Evolutionary conservation across 2,329 filamentous ascomycete species (phyloP), one percentile per base, ranked within the genome.

Genomic region (Ophiocordyceps camponoti-saundersi): DNA sequence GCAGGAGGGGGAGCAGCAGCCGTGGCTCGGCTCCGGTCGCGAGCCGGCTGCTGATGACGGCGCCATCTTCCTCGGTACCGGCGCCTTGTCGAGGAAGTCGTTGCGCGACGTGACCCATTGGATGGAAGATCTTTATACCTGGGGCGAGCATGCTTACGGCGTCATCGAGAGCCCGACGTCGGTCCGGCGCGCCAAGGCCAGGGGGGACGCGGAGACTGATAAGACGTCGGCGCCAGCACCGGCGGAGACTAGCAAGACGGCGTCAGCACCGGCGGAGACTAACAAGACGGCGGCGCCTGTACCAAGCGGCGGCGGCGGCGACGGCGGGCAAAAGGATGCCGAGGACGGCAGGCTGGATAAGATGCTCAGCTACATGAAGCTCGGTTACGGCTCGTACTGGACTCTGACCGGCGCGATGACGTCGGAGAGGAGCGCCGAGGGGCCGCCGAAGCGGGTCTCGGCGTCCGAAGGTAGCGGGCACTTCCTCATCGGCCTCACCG

Each of bases 111-210:
- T 95, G 23, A 82, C 83, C 1, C 76, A 82, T 47, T 96, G 90
- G 90, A 82, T 92, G 72, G 85, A 93, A 61, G 83, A 85, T 56
- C 72, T 95, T 2, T 94, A 92, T 61, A 80, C 72, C 29, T 86
- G 87, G 70, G 90, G 89, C 2, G 79, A 85, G 46, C 74, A 84
- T 56, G 80, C 90, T 2, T 96, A 95, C 59, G 90, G 89, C 4
- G 76, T 95, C 7, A 75, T 77, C 46, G 83, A 93, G 34, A 88
- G 86, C 53, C 84, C 87, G 15, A 76, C 74, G 2, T 81, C 84
- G 1, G 72, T 73, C 49, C 74, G 82, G 30, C 70, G 72, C 44
- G 62, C 65, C 52, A 73, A 61, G 56, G 59, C 53, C 22, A 12
- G 22, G 3, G 26, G n/a, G 5, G 20, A 20, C 44, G 50, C 15